Base-by-base conservation (phyloP, 2,329 filamentous ascomycete species). In the Zasmidium angulare region DNA sequence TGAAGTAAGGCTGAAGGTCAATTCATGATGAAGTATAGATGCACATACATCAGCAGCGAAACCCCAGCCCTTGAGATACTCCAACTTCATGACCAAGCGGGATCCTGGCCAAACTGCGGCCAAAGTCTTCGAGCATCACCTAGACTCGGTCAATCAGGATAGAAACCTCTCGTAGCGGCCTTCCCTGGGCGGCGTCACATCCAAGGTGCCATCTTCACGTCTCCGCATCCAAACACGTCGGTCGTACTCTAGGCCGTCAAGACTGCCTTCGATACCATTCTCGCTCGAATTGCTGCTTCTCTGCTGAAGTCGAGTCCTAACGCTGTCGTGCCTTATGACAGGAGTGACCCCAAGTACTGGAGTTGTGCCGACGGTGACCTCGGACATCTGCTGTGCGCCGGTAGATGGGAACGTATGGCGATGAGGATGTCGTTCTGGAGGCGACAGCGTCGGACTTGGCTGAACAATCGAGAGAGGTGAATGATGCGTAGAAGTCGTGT, bases 121-220 rank as follows among this genome's bases (percentile, higher is more conserved):
- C n/a, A n/a, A n/a, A n/a, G n/a, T n/a, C n/a, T n/a, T n/a, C n/a
- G n/a, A n/a, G n/a, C n/a, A n/a, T n/a, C n/a, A n/a, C n/a, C n/a
- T n/a, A n/a, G n/a, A 9, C 3, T 19, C n/a, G 36, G 3, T 14
- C 36, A n/a, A 43, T 61, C 52, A 67, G 31, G 61, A 65, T 36
- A 72, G 43, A 47, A 63, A 67, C 51, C 68, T 63, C 63, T 73
- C 72, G 50, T 66, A 72, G 40, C 69, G 64, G 14, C 70, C 71
- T 43, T 72, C 67, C 12, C 59, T 62, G 10, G 70, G 69, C 26
- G 71, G 72, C 43, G 72, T 74, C 21, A 63, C 60, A 48, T 72
- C 67, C 60, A 73, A 60, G 46, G 50, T 54, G 6, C 62, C 64
- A 19, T 55, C 56, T 46, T 63, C 68, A 6, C 61, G 60, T 17